Conservation (phyloP, 1,139 yeast species). For the Yamadazyma songkhlaensis region DNA sequence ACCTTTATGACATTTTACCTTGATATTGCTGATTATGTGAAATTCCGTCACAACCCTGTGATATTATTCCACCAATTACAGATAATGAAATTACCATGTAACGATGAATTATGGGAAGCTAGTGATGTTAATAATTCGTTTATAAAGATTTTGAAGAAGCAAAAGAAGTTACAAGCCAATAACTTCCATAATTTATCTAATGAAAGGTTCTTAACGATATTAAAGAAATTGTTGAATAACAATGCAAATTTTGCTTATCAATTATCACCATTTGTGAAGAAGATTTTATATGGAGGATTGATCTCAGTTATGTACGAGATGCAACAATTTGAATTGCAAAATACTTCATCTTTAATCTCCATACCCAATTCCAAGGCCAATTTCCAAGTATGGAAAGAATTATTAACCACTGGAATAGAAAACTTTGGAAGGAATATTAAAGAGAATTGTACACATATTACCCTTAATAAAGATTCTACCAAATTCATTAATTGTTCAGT, state of each 20-base stretch:
- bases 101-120: slow-evolving; percentile 67
- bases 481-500: slow-evolving; percentile 9
- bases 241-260: slow-evolving; percentile 13
- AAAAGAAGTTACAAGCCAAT: slow-evolving; percentile 23
- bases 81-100: slow-evolving; percentile 69
- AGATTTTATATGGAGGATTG: slow-evolving; percentile 67
- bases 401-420: slow-evolving; percentile 60
- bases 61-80: slow-evolving; percentile 74
- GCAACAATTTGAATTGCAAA: slow-evolving; percentile 70
- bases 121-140: slow-evolving; percentile 40
- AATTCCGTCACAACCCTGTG: slow-evolving; percentile 72
- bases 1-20: slow-evolving; percentile 79
- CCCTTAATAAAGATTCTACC: slow-evolving; percentile 8
- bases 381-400: slow-evolving; percentile 59
- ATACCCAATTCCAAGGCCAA: slow-evolving; percentile 19
- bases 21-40: slow-evolving; percentile 74
- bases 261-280: slow-evolving; percentile 50
- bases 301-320: slow-evolving; percentile 71
- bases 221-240: slow-evolving; percentile 31
- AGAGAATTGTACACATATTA: slow-evolving; percentile 11
- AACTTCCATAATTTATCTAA: slow-evolving; percentile 16
- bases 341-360: slow-evolving; percentile 42
- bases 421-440: slow-evolving; percentile 19
- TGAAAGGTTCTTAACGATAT: slow-evolving; percentile 33
- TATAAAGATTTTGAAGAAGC: slow-evolving; percentile 37